Base-by-base conservation (phyloP, 2,329 filamentous ascomycete genomes). In the Cladosporium sp. region DNA sequence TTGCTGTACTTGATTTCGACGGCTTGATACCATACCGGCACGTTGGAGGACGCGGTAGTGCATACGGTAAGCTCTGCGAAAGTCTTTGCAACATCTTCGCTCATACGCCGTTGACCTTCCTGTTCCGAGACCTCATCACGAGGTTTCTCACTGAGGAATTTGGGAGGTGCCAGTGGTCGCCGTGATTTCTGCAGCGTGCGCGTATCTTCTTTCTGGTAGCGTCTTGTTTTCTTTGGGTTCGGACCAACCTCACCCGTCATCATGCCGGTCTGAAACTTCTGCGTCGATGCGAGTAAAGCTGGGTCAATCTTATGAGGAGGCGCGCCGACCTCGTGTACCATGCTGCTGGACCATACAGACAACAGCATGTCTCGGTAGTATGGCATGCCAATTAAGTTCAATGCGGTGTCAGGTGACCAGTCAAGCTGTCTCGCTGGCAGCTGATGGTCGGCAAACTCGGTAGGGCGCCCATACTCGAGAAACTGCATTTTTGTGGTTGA, bases 1-100 rank as follows among this genome's bases (percentile, higher is more conserved):
- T 93, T 96, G 83, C 94, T 97, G 81, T 98, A 99, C 77, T 97
- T 97, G 80, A 99, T 99, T 77, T 98, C 94, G 12, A 97, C 91
- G 72, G 93, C 93, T 69, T 91, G 89, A 77, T 99, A 99, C 81
- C 95, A 92, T 10, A 91, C 86, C 26, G 94, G 91, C 5, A 95
- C 90, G 65, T 97, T 93, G 49, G 90, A 87, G 69, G 92, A 91
- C 65, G 90, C 86, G 69, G 90, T 89, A 49, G 83, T 84, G 68
- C 91, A 89, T 3, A 94, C 82, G 64, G 90, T 88, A 64, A 87
- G 81, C 44, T 89, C 87, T n/a, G 87, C 86, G 66, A 94, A 78
- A 0, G 87, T 83, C 66, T 90, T 88, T 49, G 84, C 80, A 1
- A 88, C 81, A 65, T 93, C 91, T 66, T 83, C 81, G 62, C 78